Percentiles rank a stretch among this genome's conserved stretches.
phyloP scores from a whole-genome alignment of 176 grass and related monocot genomes.

The Oryza officinalis region DNA sequence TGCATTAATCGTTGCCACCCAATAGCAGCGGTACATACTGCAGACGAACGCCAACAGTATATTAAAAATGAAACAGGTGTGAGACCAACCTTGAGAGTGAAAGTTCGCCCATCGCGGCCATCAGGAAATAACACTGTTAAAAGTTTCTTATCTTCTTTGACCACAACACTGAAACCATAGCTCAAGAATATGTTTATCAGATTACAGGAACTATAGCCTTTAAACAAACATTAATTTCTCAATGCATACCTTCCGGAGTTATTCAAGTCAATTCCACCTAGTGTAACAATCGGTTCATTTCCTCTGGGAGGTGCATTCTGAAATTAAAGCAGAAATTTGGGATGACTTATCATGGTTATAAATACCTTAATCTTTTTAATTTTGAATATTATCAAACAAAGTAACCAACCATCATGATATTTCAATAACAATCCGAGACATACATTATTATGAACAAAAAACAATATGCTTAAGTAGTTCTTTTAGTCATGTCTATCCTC shows the following conservation, averaged over 20 bases:
- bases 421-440: slow-evolving; percentile 20
- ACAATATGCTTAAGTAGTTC: slow-evolving; percentile 8
- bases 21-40: not conserved
- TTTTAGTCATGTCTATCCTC: slow-evolving; percentile 19
- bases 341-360: slow-evolving; percentile 21
- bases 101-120: slow-evolving; percentile 78
- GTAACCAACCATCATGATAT: slow-evolving; percentile 1
- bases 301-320: slow-evolving; percentile 71
- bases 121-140: slow-evolving; percentile 92
- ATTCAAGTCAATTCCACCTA: slow-evolving; percentile 94
- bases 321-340: slow-evolving; percentile 47
- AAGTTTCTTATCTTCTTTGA: slow-evolving; percentile 95
- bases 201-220: slow-evolving; percentile 14
- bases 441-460: not conserved
- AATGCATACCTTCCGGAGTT: slow-evolving; percentile 86
- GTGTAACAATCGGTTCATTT: slow-evolving; percentile 76
- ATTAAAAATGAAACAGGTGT: slow-evolving; percentile 27
- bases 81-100: slow-evolving; percentile 82
- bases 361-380: slow-evolving; percentile 6
- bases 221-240: slow-evolving; percentile 19
- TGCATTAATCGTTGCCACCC: slow-evolving; percentile 14
- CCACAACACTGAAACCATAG: slow-evolving; percentile 73
- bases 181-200: slow-evolving; percentile 24
- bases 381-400: not conserved
- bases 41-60: not conserved